Conservation (phyloP, 2,329 filamentous ascomycete species). For the Colletotrichum sp. region DNA sequence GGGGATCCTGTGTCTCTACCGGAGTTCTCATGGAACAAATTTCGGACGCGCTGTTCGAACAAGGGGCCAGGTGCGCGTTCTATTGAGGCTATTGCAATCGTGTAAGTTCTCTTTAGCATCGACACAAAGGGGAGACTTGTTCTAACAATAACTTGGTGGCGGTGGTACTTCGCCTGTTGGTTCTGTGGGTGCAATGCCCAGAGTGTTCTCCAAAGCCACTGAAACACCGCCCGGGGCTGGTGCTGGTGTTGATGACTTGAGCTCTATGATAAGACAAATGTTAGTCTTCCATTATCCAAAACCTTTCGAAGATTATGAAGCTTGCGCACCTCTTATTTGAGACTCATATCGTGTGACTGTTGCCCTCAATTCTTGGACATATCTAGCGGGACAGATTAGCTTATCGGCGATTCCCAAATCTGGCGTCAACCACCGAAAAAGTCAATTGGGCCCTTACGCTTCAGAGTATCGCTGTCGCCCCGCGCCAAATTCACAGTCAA, state of each 20-base stretch:
- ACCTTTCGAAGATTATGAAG: rapidly evolving
- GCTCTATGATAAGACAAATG: background rate
- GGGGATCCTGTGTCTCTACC: conserved; percentile 4
- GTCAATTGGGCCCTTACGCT: background rate
- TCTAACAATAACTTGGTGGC: conserved; percentile 3
- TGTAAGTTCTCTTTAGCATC: background rate
- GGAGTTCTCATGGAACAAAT: conserved; percentile 13
- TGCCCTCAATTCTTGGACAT: conserved; percentile 14
- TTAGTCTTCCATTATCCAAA: background rate
- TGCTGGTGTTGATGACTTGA: background rate
- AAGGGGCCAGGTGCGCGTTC: conserved; percentile 11
- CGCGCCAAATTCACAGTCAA: conserved; percentile 35
- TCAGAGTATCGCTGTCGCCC: conserved; percentile 20
- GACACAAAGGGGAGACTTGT: no score
- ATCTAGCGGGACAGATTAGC: background rate
- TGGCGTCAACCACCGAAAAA: background rate
- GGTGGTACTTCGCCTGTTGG: conserved; percentile 13
- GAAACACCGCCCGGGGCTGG: background rate
- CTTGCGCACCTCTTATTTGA: background rate
- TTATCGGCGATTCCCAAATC: background rate
- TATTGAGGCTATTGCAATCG: background rate
- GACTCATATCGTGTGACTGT: conserved; percentile 6
- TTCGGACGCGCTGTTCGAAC: conserved; percentile 7
- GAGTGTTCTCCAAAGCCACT: background rate
- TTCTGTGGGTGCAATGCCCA: conserved; percentile 12